phyloP scores from a whole-genome alignment of 1,139 yeast genomes.

The Starmera stellimalicola region DNA sequence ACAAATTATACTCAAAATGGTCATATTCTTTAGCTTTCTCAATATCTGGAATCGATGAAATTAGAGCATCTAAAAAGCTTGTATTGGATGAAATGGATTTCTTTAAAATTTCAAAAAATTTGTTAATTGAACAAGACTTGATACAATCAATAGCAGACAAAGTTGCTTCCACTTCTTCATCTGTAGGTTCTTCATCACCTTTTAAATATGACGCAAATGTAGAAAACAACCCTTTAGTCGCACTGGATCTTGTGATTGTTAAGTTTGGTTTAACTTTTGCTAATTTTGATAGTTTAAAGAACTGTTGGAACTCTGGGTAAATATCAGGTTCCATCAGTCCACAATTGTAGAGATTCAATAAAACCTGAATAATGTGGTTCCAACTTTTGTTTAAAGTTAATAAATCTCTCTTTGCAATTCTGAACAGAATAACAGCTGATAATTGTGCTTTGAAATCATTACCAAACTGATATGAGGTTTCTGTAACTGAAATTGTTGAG shows the following conservation, averaged over 20 bases:
- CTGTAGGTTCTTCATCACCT: conserved; percentile 92
- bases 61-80: conserved; percentile 21
- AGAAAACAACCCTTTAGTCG: conserved; percentile 68
- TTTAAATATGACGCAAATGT: conserved; percentile 88
- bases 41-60: conserved; percentile 21
- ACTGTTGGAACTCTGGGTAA: conserved; percentile 54
- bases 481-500: conserved; percentile 66
- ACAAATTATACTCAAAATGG: conserved; percentile 42
- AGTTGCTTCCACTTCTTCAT: conserved; percentile 83
- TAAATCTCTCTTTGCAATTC: conserved; percentile 53
- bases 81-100: conserved; percentile 20
- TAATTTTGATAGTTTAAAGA: conserved; percentile 39
- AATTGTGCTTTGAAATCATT: conserved; percentile 87
- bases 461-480: conserved; percentile 77
- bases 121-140: conserved; percentile 50
- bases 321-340: conserved; percentile 62
- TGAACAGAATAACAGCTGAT: conserved; percentile 75
- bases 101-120: conserved; percentile 36
- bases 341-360: conserved; percentile 62
- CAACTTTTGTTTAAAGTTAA: conserved; percentile 35
- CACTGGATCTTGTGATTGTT: conserved; percentile 50
- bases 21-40: conserved; percentile 27
- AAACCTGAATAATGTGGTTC: conserved; percentile 49
- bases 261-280: conserved; percentile 59
- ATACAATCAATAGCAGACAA: conserved; percentile 77